Evolutionary conservation across 305 asterid species (phyloP), one percentile per base, ranked within the genome.

Genomic region (Andrographis paniculata): DNA sequence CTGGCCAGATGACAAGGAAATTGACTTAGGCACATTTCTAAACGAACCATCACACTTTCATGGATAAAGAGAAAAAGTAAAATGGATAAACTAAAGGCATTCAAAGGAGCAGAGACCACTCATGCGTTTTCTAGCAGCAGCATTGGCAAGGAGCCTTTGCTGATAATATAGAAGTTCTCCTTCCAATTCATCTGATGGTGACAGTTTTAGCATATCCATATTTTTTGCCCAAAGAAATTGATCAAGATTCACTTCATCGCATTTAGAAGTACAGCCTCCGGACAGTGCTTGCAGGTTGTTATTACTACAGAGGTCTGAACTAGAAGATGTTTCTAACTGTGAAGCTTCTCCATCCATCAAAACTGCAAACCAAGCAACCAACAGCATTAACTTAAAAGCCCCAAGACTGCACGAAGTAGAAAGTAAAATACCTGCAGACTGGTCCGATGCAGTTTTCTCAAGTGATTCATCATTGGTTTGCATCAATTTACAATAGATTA

Each of bases 161-260:
- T 92, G 99, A 62, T 70, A 68, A 68, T 76, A 92, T 45, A 87
- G 36, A 48, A 92, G 93, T 64, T 82, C 94, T 61, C 97, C 97
- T 72, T 84, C 99, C 54, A 92, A 86, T 67, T 84, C 97, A 76
- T 87, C 95, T 33, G 55, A 67, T 14, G 97, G 94, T 60, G 95
- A 81, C 53, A 74, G 55, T 47, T 77, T 70, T 47, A 74, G 66
- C 44, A 81, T 62, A 62, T 64, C 84, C 68, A 64, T 43, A 42
- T 78, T 71, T 61, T 71, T 60, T 42, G 84, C 69, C 58, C 65
- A 69, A 44, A 51, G 62, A 62, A 81, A 68, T 55, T 75, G 80
- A 58, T 79, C 84, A 35, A 79, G 71, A 64, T 69, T 59, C 40
- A 61, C 67, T 37, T 73, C 81, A 40, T 67, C 57, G 49, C 58